Conservation (phyloP, 2,329 filamentous ascomycete genomes). For the Cordyceps fumosorosea region DNA sequence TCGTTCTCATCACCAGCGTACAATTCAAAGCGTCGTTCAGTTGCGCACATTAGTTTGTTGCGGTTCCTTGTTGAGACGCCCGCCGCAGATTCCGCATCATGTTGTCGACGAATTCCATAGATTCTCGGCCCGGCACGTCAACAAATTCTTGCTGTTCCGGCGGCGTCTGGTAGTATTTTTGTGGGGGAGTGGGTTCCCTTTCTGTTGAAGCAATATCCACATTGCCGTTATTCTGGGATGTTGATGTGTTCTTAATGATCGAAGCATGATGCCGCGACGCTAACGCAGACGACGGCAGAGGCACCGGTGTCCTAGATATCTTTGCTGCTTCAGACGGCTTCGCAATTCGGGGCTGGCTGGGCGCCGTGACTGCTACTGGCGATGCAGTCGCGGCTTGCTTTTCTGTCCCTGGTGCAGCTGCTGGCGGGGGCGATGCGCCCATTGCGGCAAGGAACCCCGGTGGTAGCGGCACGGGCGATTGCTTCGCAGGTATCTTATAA, state of each 20-base stretch:
- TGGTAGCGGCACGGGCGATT: constrained; percentile 39
- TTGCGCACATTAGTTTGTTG: background rate
- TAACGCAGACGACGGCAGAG: constrained; percentile 21
- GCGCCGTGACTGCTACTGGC: background rate
- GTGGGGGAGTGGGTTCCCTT: background rate
- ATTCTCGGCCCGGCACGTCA: constrained; percentile 37
- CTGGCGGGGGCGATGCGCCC: constrained; percentile 22
- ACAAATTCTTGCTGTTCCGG: constrained; percentile 28
- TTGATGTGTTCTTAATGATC: background rate
- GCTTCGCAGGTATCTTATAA: constrained; percentile 33
- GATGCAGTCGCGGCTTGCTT: constrained; percentile 2
- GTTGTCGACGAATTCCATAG: constrained; percentile 44
- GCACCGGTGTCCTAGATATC: constrained; percentile 26
- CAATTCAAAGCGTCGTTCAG: background rate
- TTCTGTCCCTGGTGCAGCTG: constrained; percentile 16
- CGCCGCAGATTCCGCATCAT: constrained; percentile 46
- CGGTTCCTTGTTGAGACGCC: constrained; percentile 14
- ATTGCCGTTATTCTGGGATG: background rate
- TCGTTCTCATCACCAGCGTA: constrained; percentile 1
- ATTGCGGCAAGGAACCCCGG: constrained; percentile 38
- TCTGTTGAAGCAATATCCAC: background rate
- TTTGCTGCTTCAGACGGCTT: constrained; percentile 1
- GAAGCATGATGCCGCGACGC: constrained; percentile 1
- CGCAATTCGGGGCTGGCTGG: background rate
- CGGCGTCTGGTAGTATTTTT: constrained; percentile 11